Conservation (phyloP, 2,329 filamentous ascomycete species). For the Fusarium verrucosum region DNA sequence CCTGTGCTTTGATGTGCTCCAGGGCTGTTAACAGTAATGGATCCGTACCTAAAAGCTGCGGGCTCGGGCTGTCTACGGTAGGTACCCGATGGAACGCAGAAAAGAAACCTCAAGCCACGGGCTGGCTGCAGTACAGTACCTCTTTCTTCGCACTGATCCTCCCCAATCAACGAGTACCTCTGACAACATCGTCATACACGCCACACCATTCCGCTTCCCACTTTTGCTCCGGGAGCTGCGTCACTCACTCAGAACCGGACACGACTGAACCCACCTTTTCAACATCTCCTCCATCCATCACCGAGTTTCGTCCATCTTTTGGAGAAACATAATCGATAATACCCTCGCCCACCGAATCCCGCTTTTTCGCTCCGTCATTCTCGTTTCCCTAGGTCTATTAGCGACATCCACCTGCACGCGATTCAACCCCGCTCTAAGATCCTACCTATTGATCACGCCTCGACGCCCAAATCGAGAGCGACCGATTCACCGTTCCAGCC, state of each 20-base stretch:
- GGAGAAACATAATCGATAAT: conserved; percentile 25
- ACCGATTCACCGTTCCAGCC: conserved; percentile 24
- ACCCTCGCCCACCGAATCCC: conserved; percentile 23
- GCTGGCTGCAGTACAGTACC: neutral
- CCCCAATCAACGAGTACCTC: conserved; percentile 10
- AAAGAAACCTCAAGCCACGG: conserved; percentile 6
- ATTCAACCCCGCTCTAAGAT: conserved; percentile 15
- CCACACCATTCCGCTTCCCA: conserved; percentile 42
- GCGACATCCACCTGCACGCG: conserved; percentile 3
- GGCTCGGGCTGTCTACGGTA: too few relatives aligned
- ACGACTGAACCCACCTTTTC: conserved; percentile 29
- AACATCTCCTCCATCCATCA: conserved; percentile 23
- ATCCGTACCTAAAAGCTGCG: too few relatives aligned
- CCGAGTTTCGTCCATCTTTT: conserved; percentile 8
- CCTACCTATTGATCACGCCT: neutral
- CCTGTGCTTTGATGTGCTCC: conserved; percentile 32
- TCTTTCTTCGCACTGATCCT: rapidly evolving
- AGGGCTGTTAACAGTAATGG: conserved; percentile 13
- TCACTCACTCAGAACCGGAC: conserved; percentile 32
- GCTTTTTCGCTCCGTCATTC: conserved; percentile 6
- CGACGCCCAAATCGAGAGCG: conserved; percentile 6
- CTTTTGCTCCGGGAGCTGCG: conserved; percentile 41
- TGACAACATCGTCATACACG: conserved; percentile 41
- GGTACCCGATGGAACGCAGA: conserved; percentile 18
- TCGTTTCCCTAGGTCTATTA: neutral